Conservation (phyloP, 768 basidiomycete species). For the Pleurotus eryngii region DNA sequence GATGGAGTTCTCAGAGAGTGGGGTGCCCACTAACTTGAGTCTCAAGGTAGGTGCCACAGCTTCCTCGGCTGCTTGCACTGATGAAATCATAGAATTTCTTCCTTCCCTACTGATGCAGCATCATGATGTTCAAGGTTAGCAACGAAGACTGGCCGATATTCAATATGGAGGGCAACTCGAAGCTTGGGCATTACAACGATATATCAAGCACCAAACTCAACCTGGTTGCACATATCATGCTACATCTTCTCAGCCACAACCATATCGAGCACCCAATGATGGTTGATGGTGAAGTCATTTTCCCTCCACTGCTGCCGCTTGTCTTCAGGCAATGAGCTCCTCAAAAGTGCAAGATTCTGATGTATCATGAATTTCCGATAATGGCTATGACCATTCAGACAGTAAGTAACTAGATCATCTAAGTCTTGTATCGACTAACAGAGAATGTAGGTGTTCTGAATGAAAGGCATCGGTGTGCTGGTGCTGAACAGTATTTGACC, state of each 20-base stretch:
- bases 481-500: not conserved
- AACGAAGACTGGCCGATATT: not conserved
- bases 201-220: too few relatives aligned
- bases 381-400: not conserved
- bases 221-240: too few relatives aligned
- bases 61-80: not conserved
- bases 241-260: too few relatives aligned
- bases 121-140: not conserved
- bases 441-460: not conserved
- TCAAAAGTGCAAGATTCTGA: too few relatives aligned
- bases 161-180: not conserved
- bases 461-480: not conserved
- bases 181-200: too few relatives aligned
- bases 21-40: not conserved
- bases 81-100: not conserved
- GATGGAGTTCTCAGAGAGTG: not conserved
- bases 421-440: not conserved
- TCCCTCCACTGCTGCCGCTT: not conserved
- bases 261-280: too few relatives aligned
- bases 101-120: not conserved
- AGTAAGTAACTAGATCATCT: not conserved
- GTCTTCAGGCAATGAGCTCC: not conserved
- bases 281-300: too few relatives aligned
- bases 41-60: not conserved
- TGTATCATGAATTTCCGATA: too few relatives aligned